Evolutionary conservation across 164 flowering plant species (phyloP).

Genomic region (Santalum album): DNA sequence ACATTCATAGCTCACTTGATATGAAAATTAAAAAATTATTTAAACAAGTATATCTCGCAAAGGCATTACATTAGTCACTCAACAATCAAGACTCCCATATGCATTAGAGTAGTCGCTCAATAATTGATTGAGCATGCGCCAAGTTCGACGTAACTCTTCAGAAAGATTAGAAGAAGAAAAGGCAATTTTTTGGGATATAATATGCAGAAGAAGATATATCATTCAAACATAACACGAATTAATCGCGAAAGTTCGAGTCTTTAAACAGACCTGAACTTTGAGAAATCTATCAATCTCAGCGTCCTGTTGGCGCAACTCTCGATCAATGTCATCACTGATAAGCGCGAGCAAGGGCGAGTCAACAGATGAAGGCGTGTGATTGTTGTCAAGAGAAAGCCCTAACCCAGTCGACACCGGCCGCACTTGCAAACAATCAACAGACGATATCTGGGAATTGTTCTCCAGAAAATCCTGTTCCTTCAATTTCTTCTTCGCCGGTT

Average conservation of each 20-base stretch:
- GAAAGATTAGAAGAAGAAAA: too few species aligned
- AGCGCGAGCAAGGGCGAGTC: conserved; percentile 51
- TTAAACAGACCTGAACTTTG: conserved; percentile 50
- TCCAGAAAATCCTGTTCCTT: conserved; percentile 70
- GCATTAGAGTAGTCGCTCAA: too few species aligned
- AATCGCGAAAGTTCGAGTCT: not conserved
- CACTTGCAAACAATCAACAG: conserved; percentile 58
- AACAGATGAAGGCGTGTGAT: conserved; percentile 41
- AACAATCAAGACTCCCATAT: too few species aligned
- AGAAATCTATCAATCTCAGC: conserved; percentile 67
- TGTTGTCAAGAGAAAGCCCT: conserved; percentile 72
- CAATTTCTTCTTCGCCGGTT: conserved; percentile 41
- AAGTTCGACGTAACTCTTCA: too few species aligned
- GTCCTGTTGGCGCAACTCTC: conserved; percentile 63
- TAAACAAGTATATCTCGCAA: too few species aligned
- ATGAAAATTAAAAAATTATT: too few species aligned
- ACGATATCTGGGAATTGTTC: conserved; percentile 57
- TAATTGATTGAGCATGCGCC: too few species aligned
- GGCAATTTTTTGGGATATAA: too few species aligned
- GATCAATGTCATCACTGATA: conserved; percentile 48
- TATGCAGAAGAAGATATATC: too few species aligned
- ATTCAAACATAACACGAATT: not conserved
- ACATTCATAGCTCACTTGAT: too few species aligned
- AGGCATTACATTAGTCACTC: too few species aligned
- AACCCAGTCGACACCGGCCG: conserved; percentile 76